Base-by-base conservation (phyloP, 768 basidiomycete species). In the Russula brevipes region DNA sequence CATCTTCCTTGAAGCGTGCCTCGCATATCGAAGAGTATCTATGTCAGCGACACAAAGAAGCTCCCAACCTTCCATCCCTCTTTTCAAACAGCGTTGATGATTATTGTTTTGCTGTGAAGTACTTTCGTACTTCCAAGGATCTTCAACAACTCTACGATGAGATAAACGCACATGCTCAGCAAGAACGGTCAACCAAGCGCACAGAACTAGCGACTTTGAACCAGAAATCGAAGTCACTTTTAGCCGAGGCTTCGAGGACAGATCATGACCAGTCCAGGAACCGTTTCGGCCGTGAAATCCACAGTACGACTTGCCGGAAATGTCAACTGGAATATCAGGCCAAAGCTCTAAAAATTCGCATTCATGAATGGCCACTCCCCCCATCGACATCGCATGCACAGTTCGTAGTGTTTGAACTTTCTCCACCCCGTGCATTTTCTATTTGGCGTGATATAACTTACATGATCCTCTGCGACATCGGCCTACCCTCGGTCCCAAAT, bases 281-380 rank as follows among this genome's bases (percentile, higher is more conserved):
- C 38, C 12, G 2, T 2, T 17, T 38, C 16, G 11, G 50, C 31
- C 33, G 33, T 3, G 4, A n/a, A 5, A 14, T 16, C 7, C 50
- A 51, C 50, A 14, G 5, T 5, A 1, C 2, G 10, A 3, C 0
- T 24, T 53, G 52, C 19, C 36, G 2, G 11, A 57, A 36, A 33
- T 46, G 46, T 57, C 8, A 31, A 12, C 6, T 38, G 19, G 42
- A 41, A 10, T 1, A 8, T 3, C 5, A 39, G 5, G 42, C 35
- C 9, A 9, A 5, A 4, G 11, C 52, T 16, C 11, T 60, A 30
- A 19, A 16, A 16, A 55, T 50, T 17, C 24, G 8, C 16, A 30
- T 55, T 5, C 58, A 59, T 24, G 63, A 64, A 16, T 60, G 52
- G 58, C 58, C 63, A 2, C 46, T 64, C 2, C 46, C 58, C 17